A percentile compares a stretch with the other conserved stretches of the same genome.
phyloP scores from a whole-genome alignment of 1,284 basidiomycete species.

The Trichosporon sp. region DNA sequence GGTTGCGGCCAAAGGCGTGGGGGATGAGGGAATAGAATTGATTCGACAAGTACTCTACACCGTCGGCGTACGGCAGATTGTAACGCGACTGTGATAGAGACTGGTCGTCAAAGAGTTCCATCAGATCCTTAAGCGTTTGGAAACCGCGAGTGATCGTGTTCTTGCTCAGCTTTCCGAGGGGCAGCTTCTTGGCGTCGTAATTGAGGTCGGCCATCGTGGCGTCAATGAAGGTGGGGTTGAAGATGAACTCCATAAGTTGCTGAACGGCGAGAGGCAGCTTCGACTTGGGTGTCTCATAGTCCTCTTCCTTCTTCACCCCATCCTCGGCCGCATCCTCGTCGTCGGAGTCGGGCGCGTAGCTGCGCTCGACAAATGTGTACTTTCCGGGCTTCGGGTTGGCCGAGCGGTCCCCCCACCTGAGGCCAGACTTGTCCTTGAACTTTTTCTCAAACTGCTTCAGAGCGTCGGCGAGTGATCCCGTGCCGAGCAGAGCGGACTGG shows the following conservation, averaged over 20 bases:
- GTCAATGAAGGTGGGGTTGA: constrained; percentile 50
- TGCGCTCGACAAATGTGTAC: constrained; percentile 22
- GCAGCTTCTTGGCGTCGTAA: constrained; percentile 64
- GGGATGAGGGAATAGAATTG: constrained; percentile 56
- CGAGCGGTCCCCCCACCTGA: constrained; percentile 12
- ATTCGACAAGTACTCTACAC: constrained; percentile 53
- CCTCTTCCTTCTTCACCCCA: constrained; percentile 12
- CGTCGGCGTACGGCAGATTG: constrained; percentile 25
- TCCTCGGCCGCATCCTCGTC: constrained; percentile 12
- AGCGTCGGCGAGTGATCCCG: constrained; percentile 4
- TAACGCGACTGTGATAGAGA: constrained; percentile 42
- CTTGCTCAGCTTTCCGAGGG: constrained; percentile 52
- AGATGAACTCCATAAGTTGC: constrained; percentile 57
- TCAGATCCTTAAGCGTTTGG: constrained; percentile 50
- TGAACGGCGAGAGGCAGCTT: constrained; percentile 26
- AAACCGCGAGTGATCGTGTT: constrained; percentile 26
- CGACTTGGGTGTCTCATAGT: constrained; percentile 9
- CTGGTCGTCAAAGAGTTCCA: constrained; percentile 53
- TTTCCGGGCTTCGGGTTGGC: constrained; percentile 9
- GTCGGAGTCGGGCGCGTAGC: constrained; percentile 15
- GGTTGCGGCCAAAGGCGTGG: constrained; percentile 56
- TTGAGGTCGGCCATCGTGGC: constrained; percentile 61
- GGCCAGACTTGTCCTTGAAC: constrained; percentile 23
- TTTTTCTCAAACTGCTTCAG: constrained; percentile 13
- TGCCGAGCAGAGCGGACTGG: constrained; percentile 7